Conservation (phyloP, 2,329 filamentous ascomycete genomes). For the Colletotrichum musae region DNA sequence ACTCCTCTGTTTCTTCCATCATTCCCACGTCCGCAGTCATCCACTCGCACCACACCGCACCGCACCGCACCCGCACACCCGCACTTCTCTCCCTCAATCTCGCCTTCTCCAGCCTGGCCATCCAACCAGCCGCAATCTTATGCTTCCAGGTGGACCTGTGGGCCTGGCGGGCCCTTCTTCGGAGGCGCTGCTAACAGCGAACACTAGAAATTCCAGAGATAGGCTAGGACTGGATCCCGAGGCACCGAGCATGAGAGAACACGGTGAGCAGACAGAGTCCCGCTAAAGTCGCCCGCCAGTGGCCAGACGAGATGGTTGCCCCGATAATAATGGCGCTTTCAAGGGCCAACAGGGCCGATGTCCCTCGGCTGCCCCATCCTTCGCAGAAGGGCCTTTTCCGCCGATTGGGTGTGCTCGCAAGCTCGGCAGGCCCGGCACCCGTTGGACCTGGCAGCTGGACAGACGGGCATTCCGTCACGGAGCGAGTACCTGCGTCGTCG, state of each 20-base stretch:
- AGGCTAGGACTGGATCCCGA: conserved; percentile 8
- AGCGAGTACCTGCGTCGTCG: no score
- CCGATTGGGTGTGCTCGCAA: conserved; percentile 25
- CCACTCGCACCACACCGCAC: conserved; percentile 13
- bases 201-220: background rate
- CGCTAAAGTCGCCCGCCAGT: conserved; percentile 18
- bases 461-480: no score
- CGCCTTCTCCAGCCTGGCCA: background rate
- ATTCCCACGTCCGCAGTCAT: conserved; percentile 11
- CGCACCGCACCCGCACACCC: conserved; percentile 26
- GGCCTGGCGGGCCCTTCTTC: conserved; percentile 24
- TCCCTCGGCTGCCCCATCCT: conserved; percentile 26
- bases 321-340: conserved; percentile 28
- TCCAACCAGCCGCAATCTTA: conserved; percentile 29
- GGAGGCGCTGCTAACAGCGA: conserved; percentile 21
- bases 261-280: conserved; percentile 19
- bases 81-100: no score
- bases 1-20: conserved; percentile 13
- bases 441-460: background rate
- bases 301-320: conserved; percentile 17
- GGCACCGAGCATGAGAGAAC: conserved; percentile 1
- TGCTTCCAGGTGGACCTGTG: conserved; percentile 21
- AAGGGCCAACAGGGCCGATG: conserved; percentile 34
- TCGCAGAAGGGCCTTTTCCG: conserved; percentile 18
- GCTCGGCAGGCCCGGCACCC: conserved; percentile 28